Evolutionary conservation across 768 basidiomycete species (phyloP).

Genomic region (Mycena venus): DNA sequence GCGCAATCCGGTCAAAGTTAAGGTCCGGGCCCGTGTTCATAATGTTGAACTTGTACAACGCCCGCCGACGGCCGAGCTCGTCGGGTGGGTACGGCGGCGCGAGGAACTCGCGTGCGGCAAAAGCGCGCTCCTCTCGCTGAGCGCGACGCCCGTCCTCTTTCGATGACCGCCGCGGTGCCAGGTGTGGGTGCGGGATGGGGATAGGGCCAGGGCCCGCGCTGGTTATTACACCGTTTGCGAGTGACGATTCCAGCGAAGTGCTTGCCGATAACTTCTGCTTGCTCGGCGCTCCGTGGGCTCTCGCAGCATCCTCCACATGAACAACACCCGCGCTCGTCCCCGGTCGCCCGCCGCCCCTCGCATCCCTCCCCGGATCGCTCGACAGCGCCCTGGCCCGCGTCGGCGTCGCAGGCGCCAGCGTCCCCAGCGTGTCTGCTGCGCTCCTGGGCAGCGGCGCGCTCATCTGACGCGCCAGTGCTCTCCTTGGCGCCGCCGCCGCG

Average conservation of each 20-base stretch:
- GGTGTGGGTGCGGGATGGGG: not conserved
- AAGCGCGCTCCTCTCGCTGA: constrained; percentile 77
- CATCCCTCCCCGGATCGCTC: constrained; percentile 21
- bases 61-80: constrained; percentile 85
- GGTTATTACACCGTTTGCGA: not conserved
- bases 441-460: constrained; percentile 59
- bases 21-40: constrained; percentile 88
- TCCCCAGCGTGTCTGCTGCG: not conserved
- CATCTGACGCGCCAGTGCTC: constrained; percentile 59
- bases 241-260: too few species aligned
- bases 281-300: too few species aligned
- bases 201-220: not conserved
- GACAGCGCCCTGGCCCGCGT: not conserved
- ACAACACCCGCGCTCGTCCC: too few species aligned
- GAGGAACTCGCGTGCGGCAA: constrained; percentile 74
- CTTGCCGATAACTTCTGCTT: not conserved
- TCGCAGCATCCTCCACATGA: too few species aligned
- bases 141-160: constrained; percentile 60
- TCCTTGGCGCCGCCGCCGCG: constrained; percentile 50
- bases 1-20: constrained; percentile 95
- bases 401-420: constrained; percentile 32
- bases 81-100: constrained; percentile 88
- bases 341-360: too few species aligned
- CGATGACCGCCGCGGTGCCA: constrained; percentile 33
- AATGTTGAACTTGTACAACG: constrained; percentile 94